Conservation (phyloP, 192 early-diverging fungal species). For the Phycomyces nitens region DNA sequence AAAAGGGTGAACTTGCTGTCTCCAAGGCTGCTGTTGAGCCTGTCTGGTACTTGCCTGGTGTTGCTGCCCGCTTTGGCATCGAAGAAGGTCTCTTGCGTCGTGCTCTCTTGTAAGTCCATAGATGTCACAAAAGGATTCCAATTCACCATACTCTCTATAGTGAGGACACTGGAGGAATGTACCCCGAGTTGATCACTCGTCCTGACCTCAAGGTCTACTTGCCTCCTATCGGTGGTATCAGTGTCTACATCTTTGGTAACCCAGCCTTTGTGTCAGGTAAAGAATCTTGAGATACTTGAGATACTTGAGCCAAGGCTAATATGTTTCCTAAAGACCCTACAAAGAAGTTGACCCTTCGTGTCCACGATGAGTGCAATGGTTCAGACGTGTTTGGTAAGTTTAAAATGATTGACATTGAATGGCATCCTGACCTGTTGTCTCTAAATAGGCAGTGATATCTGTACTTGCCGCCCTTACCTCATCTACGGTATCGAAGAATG, state of each 20-base stretch:
- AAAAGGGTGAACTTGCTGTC: constrained; percentile 77
- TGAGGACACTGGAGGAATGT: constrained; percentile 92
- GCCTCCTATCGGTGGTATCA: constrained; percentile 90
- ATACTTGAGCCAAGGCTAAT: neutral
- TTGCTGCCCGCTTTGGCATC: constrained; percentile 84
- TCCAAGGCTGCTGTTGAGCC: constrained; percentile 93
- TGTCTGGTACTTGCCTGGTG: constrained; percentile 92
- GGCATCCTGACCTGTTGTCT: no score
- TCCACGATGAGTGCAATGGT: constrained; percentile 97
- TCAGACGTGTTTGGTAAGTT: constrained; percentile 76
- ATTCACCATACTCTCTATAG: constrained; percentile 24
- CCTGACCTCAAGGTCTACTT: constrained; percentile 91
- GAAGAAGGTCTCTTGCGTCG: constrained; percentile 80
- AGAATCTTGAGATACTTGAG: no score
- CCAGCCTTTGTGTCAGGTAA: constrained; percentile 65
- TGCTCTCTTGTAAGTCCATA: constrained; percentile 68
- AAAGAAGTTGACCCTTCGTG: constrained; percentile 78
- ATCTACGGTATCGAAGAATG: constrained; percentile 90
- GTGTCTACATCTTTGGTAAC: constrained; percentile 91
- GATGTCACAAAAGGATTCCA: no score
- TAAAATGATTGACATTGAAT: no score
- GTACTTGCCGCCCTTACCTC: constrained; percentile 79
- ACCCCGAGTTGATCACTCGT: constrained; percentile 90
- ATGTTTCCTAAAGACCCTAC: constrained; percentile 53
- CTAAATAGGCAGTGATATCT: constrained; percentile 74